Evolutionary conservation across 73 alveolate genomes (phyloP).

Genomic region (Symbiodinium pilosum): DNA sequence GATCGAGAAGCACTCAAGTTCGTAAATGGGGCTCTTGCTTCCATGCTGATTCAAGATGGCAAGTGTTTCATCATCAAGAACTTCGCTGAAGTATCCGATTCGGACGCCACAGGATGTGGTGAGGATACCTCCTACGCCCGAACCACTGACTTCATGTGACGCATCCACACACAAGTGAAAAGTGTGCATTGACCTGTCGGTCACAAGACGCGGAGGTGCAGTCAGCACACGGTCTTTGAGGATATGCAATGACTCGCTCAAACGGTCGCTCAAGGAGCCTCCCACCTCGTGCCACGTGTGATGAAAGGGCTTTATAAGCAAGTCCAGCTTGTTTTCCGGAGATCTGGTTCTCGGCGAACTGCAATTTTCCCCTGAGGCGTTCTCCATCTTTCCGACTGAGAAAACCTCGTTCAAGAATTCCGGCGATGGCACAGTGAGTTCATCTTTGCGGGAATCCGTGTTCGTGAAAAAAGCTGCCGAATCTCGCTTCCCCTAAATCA

Average conservation of each 20-base stretch:
- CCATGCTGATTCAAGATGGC: background rate
- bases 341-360: background rate
- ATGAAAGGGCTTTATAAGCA: background rate
- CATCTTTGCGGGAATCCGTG: background rate
- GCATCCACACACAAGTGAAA: background rate
- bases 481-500: background rate
- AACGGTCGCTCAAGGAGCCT: background rate
- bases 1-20: background rate
- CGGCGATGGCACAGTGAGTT: background rate
- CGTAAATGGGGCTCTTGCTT: background rate
- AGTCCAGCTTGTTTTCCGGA: background rate
- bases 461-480: background rate
- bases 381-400: background rate
- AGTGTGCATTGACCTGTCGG: background rate
- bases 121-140: background rate
- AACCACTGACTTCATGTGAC: background rate
- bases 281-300: background rate
- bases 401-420: background rate
- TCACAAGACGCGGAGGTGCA: background rate
- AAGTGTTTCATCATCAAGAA: background rate
- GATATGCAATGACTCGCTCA: background rate
- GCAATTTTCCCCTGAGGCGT: background rate
- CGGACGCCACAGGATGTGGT: no score
- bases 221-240: background rate
- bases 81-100: background rate